Conservation (phyloP, 2,329 filamentous ascomycete genomes). For the Fusarium sp. region DNA sequence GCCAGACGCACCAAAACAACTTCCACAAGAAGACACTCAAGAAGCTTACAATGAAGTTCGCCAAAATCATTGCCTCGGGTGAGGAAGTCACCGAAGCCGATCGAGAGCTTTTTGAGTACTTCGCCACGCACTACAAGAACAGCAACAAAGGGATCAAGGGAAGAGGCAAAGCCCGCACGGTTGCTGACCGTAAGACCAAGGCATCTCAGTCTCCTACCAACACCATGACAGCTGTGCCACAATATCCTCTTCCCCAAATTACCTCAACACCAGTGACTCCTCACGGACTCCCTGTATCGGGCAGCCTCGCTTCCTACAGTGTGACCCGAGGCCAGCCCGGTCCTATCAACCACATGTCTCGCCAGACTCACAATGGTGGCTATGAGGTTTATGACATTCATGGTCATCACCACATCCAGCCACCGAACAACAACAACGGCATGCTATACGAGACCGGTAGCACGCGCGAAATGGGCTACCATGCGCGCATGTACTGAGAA, state of each 20-base stretch:
- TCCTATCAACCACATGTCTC: constrained; percentile 42
- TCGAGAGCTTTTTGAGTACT: constrained; percentile 83
- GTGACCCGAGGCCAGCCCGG: constrained; percentile 43
- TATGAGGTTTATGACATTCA: constrained; percentile 60
- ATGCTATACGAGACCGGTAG: constrained; percentile 58
- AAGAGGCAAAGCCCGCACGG: constrained; percentile 83
- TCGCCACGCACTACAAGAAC: constrained; percentile 91
- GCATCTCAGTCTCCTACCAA: constrained; percentile 36
- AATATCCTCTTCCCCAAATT: constrained; percentile 43
- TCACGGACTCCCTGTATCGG: constrained; percentile 43
- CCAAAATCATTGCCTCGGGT: constrained; percentile 64
- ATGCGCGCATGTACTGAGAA: constrained; percentile 56
- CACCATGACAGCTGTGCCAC: constrained; percentile 21
- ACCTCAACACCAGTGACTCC: constrained; percentile 34
- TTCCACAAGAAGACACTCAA: constrained; percentile 83
- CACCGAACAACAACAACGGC: constrained; percentile 36
- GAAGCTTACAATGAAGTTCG: constrained; percentile 75
- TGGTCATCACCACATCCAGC: constrained; percentile 42
- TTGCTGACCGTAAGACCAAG: constrained; percentile 52
- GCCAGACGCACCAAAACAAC: constrained; percentile 88
- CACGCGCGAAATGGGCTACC: constrained; percentile 52
- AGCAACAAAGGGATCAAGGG: constrained; percentile 99
- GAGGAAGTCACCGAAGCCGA: constrained; percentile 69
- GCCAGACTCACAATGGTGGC: constrained; percentile 44
- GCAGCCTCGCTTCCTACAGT: constrained; percentile 47